These are phyloP conservation scores for Sporothrix dimorphospora DNA, from an alignment of 2,329 filamentous ascomycete species.

Conservation along the genomic window DNA sequence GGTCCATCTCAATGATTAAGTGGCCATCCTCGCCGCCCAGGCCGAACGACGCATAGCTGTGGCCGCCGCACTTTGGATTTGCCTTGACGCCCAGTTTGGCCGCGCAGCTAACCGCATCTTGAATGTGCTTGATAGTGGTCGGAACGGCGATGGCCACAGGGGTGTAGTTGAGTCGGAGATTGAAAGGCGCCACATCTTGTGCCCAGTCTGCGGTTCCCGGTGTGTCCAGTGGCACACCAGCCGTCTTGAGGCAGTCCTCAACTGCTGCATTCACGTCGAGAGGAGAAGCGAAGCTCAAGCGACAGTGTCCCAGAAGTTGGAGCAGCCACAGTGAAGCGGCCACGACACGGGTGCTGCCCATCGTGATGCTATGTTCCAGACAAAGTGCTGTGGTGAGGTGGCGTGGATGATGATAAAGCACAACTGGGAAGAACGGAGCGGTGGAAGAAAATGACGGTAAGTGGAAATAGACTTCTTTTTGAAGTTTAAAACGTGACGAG, in stretches of 20 bases:
- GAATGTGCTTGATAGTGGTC: conserved; percentile 48
- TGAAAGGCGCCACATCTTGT: conserved; percentile 38
- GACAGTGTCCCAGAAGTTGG: conserved; percentile 20
- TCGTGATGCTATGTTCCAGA: background rate
- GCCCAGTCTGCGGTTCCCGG: conserved; percentile 35
- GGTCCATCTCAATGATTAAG: conserved; percentile 52
- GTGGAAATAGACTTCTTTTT: background rate
- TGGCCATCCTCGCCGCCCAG: conserved; percentile 54
- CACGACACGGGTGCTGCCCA: background rate
- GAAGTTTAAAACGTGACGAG: background rate
- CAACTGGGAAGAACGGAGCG: background rate
- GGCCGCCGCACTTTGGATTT: conserved; percentile 54
- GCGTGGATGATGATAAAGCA: background rate
- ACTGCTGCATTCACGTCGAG: conserved; percentile 40
- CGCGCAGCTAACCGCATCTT: conserved; percentile 52
- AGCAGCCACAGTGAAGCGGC: conserved; percentile 18
- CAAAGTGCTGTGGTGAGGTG: background rate
- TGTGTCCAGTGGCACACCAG: conserved; percentile 36
- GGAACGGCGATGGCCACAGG: conserved; percentile 51
- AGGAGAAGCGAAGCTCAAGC: conserved; percentile 26
- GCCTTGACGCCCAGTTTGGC: conserved; percentile 48
- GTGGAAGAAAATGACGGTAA: background rate
- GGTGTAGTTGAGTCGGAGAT: conserved; percentile 36
- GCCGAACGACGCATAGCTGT: conserved; percentile 55
- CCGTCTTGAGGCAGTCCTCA: conserved; percentile 38